Percentiles rank a stretch among this genome's conserved stretches.
Evolutionary conservation across 768 basidiomycete genomes (phyloP).

Genomic region (Lactarius sanguifluus): DNA sequence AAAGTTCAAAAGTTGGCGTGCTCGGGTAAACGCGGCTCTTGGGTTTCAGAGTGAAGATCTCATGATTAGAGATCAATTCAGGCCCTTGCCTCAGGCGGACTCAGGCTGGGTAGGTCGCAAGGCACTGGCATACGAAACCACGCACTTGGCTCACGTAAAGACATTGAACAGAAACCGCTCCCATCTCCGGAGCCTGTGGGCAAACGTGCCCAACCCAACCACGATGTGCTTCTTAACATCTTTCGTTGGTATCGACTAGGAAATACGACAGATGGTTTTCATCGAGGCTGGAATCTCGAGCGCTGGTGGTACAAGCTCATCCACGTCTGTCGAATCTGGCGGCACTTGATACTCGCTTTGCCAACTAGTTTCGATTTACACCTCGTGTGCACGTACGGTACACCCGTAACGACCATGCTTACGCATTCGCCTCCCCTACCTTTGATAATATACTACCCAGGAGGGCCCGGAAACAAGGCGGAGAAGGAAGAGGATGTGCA

Average conservation of each 20-base stretch:
- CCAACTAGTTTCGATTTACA: background rate
- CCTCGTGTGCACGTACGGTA: conserved; percentile 8
- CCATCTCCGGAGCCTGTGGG: too few species aligned
- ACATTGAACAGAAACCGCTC: too few species aligned
- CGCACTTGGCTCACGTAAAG: too few species aligned
- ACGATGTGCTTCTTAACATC: background rate
- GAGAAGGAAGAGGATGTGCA: background rate
- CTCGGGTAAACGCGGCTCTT: too few species aligned
- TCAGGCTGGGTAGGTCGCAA: too few species aligned
- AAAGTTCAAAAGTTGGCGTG: too few species aligned
- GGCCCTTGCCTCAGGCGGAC: too few species aligned
- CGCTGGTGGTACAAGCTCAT: too few species aligned
- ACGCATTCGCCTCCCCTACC: background rate
- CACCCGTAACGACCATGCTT: background rate
- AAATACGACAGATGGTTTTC: background rate
- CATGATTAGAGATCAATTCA: too few species aligned
- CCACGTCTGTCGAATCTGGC: background rate
- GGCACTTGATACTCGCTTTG: background rate
- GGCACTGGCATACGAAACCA: too few species aligned
- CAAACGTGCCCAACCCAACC: background rate
- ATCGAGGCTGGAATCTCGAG: background rate
- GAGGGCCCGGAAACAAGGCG: background rate
- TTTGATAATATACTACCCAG: background rate
- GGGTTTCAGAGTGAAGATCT: too few species aligned
- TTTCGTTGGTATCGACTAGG: conserved; percentile 4